Evolutionary conservation across 2,329 filamentous ascomycete genomes (phyloP).

Genomic region (Coccinonectria pachysandricola): DNA sequence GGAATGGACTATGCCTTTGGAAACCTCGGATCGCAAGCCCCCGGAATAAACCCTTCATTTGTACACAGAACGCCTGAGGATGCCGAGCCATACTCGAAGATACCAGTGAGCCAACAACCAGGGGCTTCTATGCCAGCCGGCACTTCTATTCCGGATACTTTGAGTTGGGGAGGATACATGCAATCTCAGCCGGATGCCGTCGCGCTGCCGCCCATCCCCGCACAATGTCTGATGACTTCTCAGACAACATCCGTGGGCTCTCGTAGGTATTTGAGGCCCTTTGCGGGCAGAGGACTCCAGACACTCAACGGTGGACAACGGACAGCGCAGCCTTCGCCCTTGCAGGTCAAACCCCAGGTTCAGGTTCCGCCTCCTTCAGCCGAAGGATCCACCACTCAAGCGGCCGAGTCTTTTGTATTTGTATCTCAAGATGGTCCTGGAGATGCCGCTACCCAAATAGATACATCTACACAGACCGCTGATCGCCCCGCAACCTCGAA

Average conservation of each 20-base stretch:
- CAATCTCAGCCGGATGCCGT: constrained; percentile 28
- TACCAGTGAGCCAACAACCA: too few relatives aligned
- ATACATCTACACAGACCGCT: constrained; percentile 19
- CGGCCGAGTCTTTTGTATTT: constrained; percentile 17
- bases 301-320: constrained; percentile 34
- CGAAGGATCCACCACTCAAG: constrained; percentile 7
- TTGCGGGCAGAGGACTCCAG: constrained; percentile 44
- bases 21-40: too few relatives aligned
- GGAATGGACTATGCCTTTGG: constrained; percentile 34
- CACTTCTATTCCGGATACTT: constrained; percentile 41
- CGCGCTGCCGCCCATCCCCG: constrained; percentile 35
- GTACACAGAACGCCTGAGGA: constrained; percentile 22
- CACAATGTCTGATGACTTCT: constrained; percentile 41
- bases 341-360: constrained; percentile 20
- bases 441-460: constrained; percentile 10
- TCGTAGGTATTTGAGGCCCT: constrained; percentile 42
- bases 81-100: too few relatives aligned
- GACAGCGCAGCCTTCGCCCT: constrained; percentile 22
- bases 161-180: constrained; percentile 37
- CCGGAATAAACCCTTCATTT: constrained; percentile 24
- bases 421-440: constrained; percentile 10
- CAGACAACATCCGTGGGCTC: constrained; percentile 43
- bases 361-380: constrained; percentile 1
- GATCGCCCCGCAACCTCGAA: constrained; percentile 12
- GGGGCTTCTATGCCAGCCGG: too few relatives aligned